Percentiles rank a stretch among this genome's conserved stretches.
Evolutionary conservation across 78 protist species (phyloP).

Genomic region (Planoprotostelium fungivorum): DNA sequence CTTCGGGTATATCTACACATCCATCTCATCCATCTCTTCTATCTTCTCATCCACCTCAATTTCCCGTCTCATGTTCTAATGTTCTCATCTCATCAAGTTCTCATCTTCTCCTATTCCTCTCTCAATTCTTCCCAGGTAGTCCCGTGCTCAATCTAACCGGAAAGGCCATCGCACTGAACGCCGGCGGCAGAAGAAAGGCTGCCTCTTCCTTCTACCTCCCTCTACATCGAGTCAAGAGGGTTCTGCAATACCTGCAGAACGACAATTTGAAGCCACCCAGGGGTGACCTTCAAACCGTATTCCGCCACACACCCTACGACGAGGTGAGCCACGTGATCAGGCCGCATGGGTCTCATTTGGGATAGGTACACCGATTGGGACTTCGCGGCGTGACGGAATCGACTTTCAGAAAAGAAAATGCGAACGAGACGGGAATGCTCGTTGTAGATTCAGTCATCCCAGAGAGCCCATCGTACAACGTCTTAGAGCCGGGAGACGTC

Average conservation of each 20-base stretch:
- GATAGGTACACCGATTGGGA: slow-evolving; percentile 21
- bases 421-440: slow-evolving; percentile 15
- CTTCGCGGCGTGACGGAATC: neutral
- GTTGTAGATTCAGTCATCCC: slow-evolving; percentile 20
- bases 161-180: slow-evolving; percentile 30
- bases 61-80: no score
- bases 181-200: slow-evolving; percentile 18
- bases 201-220: slow-evolving; percentile 38
- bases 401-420: neutral
- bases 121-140: neutral
- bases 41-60: no score
- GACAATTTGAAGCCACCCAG: neutral
- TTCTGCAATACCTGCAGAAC: neutral
- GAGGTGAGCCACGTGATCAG: neutral
- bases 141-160: slow-evolving; percentile 30
- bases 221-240: slow-evolving; percentile 21
- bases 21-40: no score
- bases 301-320: neutral
- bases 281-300: neutral
- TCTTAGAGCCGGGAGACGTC: slow-evolving; percentile 25
- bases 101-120: neutral
- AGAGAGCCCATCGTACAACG: neutral
- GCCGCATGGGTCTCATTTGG: neutral
- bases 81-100: no score
- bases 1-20: slow-evolving; percentile 3